Percentiles rank a stretch among this genome's conserved stretches.
Evolutionary conservation across 208 protist species (phyloP).

Genomic region (Leishmania amazonensis): DNA sequence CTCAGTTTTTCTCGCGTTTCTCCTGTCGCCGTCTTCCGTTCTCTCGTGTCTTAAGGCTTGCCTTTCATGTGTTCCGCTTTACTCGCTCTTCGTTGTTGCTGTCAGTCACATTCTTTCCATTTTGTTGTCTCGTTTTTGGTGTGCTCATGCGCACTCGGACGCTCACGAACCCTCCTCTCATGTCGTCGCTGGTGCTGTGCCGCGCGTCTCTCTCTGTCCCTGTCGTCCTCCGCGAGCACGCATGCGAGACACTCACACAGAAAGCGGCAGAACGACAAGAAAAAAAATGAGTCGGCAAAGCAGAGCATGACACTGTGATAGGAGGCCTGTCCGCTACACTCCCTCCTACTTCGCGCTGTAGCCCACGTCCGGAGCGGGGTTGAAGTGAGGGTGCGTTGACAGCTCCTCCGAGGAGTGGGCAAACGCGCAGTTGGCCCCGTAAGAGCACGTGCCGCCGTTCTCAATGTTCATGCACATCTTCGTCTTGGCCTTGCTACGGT

Average conservation of each 20-base stretch:
- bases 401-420: conserved; percentile 86
- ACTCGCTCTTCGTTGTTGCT: background rate
- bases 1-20: background rate
- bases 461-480: conserved; percentile 95
- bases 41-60: background rate
- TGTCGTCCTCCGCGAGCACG: background rate
- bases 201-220: background rate
- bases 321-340: background rate
- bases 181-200: background rate
- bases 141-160: background rate
- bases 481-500: conserved; percentile 84
- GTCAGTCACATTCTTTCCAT: background rate
- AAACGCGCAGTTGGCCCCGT: conserved; percentile 86
- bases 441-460: conserved; percentile 84
- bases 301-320: background rate
- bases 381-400: conserved; percentile 45
- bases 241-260: background rate
- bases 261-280: background rate
- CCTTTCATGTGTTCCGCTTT: background rate
- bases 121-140: background rate
- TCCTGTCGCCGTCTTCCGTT: background rate
- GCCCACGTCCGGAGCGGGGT: conserved; percentile 5
- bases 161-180: background rate
- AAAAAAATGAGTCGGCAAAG: background rate
- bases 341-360: background rate